A percentile compares a stretch with the other conserved stretches of the same genome.
Conservation (phyloP, 169 alveolate genomes). For the Eimeria falciformis region DNA sequence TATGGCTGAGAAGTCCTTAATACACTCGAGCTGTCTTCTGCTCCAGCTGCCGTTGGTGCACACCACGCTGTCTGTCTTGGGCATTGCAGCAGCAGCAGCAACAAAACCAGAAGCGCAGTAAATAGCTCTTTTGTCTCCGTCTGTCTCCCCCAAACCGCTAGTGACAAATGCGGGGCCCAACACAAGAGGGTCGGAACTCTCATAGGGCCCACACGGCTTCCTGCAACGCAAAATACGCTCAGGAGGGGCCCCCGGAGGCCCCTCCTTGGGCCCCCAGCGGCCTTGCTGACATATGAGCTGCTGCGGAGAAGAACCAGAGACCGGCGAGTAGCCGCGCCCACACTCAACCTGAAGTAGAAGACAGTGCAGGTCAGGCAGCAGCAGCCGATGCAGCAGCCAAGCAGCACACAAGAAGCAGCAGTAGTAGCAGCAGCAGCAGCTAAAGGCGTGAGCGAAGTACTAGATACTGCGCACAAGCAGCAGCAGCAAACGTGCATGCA, state of each 20-base stretch:
- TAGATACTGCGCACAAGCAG: background rate
- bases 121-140: slow-evolving; percentile 54
- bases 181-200: slow-evolving; percentile 55
- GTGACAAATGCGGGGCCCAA: slow-evolving; percentile 60
- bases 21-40: slow-evolving; percentile 58
- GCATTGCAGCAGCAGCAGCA: slow-evolving; percentile 34
- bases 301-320: slow-evolving; percentile 65
- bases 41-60: slow-evolving; percentile 74
- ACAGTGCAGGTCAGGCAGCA: background rate
- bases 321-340: slow-evolving; percentile 60
- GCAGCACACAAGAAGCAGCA: background rate
- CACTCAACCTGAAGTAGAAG: slow-evolving; percentile 68
- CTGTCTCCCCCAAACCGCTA: slow-evolving; percentile 64
- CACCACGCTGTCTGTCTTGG: slow-evolving; percentile 22
- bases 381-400: background rate
- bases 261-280: slow-evolving; percentile 61
- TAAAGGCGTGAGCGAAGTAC: too few relatives aligned
- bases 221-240: slow-evolving; percentile 55
- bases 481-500: slow-evolving; percentile 6
- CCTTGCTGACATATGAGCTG: slow-evolving; percentile 71
- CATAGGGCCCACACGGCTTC: slow-evolving; percentile 75
- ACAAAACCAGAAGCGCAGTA: slow-evolving; percentile 72
- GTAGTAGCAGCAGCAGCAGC: background rate
- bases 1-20: slow-evolving; percentile 51
- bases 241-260: background rate